These are phyloP conservation scores for Rhodomyrtus tomentosa DNA, from an alignment of 345 rosid genomes.

Conservation along the genomic window DNA sequence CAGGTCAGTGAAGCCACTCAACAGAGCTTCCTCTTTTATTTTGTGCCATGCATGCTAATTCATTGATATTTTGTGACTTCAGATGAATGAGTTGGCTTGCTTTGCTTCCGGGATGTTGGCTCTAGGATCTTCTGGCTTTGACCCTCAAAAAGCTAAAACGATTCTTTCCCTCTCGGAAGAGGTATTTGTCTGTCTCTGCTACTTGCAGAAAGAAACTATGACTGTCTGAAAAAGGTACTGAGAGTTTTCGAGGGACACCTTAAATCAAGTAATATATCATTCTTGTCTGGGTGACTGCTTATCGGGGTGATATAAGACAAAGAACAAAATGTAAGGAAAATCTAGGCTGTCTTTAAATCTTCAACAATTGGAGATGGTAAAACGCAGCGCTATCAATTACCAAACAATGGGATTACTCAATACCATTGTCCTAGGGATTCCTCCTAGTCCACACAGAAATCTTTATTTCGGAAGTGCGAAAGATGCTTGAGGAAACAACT, in stretches of 20 bases:
- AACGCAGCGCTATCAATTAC: neutral
- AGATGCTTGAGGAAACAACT: neutral
- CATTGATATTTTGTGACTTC: slow-evolving; percentile 2
- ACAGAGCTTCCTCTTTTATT: neutral
- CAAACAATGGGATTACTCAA: neutral
- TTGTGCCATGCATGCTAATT: neutral
- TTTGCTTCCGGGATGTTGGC: slow-evolving; percentile 98
- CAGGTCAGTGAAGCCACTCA: slow-evolving; percentile 24
- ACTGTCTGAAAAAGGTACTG: neutral
- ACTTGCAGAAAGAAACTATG: neutral
- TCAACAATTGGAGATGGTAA: neutral
- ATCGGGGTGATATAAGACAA: neutral
- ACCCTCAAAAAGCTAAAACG: slow-evolving; percentile 43
- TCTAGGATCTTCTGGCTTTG: slow-evolving; percentile 80
- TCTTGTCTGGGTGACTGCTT: neutral
- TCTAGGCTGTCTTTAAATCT: neutral
- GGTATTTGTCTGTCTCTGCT: slow-evolving; percentile 24
- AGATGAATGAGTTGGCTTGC: slow-evolving; percentile 99
- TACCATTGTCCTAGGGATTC: neutral
- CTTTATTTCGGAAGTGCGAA: neutral
- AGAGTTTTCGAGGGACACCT: neutral
- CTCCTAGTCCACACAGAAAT: neutral
- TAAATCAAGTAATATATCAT: neutral
- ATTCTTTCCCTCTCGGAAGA: slow-evolving; percentile 76
- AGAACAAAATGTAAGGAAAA: neutral